Percentiles rank a stretch among this genome's conserved stretches.
These are phyloP conservation scores for Dactylellina haptotyla DNA, from an alignment of 2,329 filamentous ascomycete genomes.

Conservation along the genomic window DNA sequence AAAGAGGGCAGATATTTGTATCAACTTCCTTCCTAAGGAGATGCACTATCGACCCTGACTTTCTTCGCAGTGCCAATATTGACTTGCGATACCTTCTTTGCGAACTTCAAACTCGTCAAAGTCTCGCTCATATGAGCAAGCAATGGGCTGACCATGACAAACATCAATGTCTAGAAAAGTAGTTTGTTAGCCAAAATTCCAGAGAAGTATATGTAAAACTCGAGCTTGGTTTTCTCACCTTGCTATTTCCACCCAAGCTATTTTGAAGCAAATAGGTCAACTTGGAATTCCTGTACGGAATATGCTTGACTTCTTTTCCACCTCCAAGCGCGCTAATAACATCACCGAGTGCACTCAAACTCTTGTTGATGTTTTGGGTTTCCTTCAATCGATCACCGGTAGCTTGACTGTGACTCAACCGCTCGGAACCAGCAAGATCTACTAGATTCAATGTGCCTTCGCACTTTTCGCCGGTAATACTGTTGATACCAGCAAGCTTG, in stretches of 20 bases:
- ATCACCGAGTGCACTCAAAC: conserved; percentile 87
- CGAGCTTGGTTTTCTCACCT: conserved; percentile 61
- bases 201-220: too few species aligned
- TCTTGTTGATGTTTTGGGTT: conserved; percentile 97
- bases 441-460: conserved; percentile 96
- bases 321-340: conserved; percentile 93
- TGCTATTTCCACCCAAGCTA: conserved; percentile 91
- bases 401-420: conserved; percentile 84
- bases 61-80: conserved; percentile 90
- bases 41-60: conserved; percentile 60
- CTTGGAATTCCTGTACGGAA: conserved; percentile 97
- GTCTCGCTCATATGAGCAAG: conserved; percentile 92
- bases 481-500: conserved; percentile 73
- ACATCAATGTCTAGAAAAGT: conserved; percentile 80
- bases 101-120: conserved; percentile 92
- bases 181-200: conserved; percentile 7
- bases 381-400: conserved; percentile 89
- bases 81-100: conserved; percentile 88
- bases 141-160: conserved; percentile 95
- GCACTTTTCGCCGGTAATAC: conserved; percentile 79
- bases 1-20: conserved; percentile 5
- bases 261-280: conserved; percentile 94
- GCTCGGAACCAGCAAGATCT: conserved; percentile 91
- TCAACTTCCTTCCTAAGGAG: conserved; percentile 39
- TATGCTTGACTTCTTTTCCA: conserved; percentile 78